Evolutionary conservation across 805 yeast species (phyloP), one percentile per base, ranked within the genome.

Genomic region (Myxozyma geophila): DNA sequence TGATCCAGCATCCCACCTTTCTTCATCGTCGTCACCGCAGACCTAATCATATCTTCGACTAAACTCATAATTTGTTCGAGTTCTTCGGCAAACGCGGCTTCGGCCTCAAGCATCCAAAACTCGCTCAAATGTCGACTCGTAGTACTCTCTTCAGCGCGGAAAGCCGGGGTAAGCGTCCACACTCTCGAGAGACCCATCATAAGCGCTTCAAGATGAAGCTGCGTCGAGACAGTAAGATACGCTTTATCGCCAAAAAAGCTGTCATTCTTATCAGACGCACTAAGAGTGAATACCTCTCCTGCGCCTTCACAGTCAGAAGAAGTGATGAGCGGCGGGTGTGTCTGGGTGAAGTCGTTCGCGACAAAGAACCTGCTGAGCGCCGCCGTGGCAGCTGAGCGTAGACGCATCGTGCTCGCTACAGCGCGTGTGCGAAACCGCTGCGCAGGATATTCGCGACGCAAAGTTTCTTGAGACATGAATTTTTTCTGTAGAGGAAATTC

Each of bases 101-200:
- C 99, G 0, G 92, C 96, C 75, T 95, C 99, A 1, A 95, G 76
- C 98, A 95, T 92, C 98, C 98, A 95, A 75, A 95, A 95, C 75
- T 95, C 99, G 63, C 93, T 84, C 63, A 95, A 76, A 74, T 95
- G 99, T 57, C 99, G 81, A 71, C 86, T 89, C 0, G 99, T 95
- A 72, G 91, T 92, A 62, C 96, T 88, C 56, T 83, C 83, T 72
- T 95, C 99, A 0, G 99, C 98, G 67, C 99, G 80, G 74, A 95
- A 95, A 62, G 97, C 90, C 1, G 99, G 99, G 0, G 92, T 81
- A 28, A 93, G 72, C 0, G 96, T 86, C 95, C 96, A 95, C 0
- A 89, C 98, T 54, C 96, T 78, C 52, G 85, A 83, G 37, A 92
- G 74, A 0, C 97, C 87, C 53, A 86, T 82, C 17, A 92, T 84